A percentile compares a stretch with the other conserved stretches of the same genome.
Conservation (phyloP, 129 eudicot genomes). For the Centrapalus pauciflorus region DNA sequence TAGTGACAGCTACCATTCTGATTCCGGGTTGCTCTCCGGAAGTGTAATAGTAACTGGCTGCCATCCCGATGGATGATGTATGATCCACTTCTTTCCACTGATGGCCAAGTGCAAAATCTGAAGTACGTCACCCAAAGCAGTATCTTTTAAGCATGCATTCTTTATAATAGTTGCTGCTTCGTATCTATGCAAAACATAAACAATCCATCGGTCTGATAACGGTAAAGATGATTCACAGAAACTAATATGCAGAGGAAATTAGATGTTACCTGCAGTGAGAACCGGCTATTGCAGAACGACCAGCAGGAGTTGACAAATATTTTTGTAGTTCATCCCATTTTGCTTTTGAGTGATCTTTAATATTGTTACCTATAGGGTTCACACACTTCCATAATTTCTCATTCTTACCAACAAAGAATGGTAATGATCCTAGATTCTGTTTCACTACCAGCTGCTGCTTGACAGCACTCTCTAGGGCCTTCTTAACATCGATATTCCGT, state of each 20-base stretch:
- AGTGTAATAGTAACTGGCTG: constrained; percentile 63
- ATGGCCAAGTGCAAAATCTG: constrained; percentile 71
- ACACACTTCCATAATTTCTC: constrained; percentile 79
- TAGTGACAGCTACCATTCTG: constrained; percentile 44
- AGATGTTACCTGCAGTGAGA: constrained; percentile 67
- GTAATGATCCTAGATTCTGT: constrained; percentile 45
- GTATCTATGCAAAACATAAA: constrained; percentile 38
- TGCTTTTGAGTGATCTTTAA: constrained; percentile 55
- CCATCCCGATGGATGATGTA: constrained; percentile 76
- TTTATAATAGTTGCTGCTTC: constrained; percentile 81
- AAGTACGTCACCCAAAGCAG: constrained; percentile 69
- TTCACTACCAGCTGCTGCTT: constrained; percentile 71
- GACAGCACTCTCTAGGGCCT: constrained; percentile 77
- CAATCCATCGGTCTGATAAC: not conserved
- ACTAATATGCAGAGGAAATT: not conserved
- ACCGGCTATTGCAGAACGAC: constrained; percentile 57
- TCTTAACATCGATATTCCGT: constrained; percentile 72
- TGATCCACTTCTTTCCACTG: constrained; percentile 66
- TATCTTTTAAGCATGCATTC: constrained; percentile 63
- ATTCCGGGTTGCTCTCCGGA: constrained; percentile 52
- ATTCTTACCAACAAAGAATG: constrained; percentile 63
- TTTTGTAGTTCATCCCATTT: constrained; percentile 71
- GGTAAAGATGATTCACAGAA: not conserved
- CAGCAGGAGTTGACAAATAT: constrained; percentile 59
- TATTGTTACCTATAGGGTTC: constrained; percentile 55